Evolutionary conservation across 2,329 filamentous ascomycete species (phyloP).

Genomic region (Stagonosporopsis chrysanthemi): DNA sequence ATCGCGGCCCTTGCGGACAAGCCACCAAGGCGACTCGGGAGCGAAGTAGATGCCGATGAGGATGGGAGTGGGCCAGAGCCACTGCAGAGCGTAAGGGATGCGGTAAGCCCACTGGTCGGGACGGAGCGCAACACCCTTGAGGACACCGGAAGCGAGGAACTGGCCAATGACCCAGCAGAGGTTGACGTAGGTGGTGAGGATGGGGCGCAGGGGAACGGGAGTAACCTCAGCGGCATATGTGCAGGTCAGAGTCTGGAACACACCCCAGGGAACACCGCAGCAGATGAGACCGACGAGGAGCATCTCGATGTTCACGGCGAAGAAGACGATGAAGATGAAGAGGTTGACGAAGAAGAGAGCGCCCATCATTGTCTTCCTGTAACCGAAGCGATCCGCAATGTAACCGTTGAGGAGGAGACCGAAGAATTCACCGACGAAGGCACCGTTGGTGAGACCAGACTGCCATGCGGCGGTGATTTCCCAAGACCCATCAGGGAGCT

Average conservation of each 20-base stretch:
- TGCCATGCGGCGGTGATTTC: constrained; percentile 57
- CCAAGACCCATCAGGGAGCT: constrained; percentile 47
- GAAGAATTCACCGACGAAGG: constrained; percentile 54
- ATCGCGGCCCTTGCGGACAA: constrained; percentile 69
- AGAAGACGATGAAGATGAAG: constrained; percentile 49
- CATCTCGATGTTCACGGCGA: constrained; percentile 58
- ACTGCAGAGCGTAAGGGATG: constrained; percentile 73
- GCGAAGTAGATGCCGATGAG: constrained; percentile 71
- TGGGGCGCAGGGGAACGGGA: constrained; percentile 70
- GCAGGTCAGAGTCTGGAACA: constrained; percentile 58
- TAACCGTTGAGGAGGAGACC: constrained; percentile 57
- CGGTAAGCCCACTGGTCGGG: constrained; percentile 73
- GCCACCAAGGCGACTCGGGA: constrained; percentile 77
- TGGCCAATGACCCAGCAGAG: constrained; percentile 80
- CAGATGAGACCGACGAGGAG: constrained; percentile 66
- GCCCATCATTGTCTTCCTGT: constrained; percentile 49
- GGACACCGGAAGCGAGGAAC: constrained; percentile 74
- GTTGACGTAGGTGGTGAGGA: constrained; percentile 71
- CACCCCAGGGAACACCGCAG: constrained; percentile 54
- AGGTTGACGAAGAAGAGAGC: constrained; percentile 40
- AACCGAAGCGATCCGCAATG: constrained; percentile 54
- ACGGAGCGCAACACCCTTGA: constrained; percentile 70
- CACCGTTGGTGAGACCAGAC: constrained; percentile 56
- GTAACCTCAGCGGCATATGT: constrained; percentile 67
- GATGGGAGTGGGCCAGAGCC: constrained; percentile 78